Conservation (phyloP, 805 yeast species). For the Phaffomyces opuntiae region DNA sequence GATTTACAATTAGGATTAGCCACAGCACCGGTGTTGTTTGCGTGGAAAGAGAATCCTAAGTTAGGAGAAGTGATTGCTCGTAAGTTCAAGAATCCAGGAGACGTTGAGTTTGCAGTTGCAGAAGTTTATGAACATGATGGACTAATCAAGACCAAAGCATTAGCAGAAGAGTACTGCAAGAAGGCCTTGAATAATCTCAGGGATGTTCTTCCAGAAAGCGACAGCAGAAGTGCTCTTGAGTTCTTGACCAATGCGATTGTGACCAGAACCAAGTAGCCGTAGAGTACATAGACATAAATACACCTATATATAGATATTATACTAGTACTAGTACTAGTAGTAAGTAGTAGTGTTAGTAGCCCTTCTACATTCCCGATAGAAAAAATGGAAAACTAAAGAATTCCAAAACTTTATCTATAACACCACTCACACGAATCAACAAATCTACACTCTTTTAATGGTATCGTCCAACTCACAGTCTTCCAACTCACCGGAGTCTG, state of each 20-base stretch:
- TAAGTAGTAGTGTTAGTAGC: not conserved
- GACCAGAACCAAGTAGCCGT: constrained; percentile 60
- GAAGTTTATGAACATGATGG: constrained; percentile 72
- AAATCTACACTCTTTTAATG: no score
- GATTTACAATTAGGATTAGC: constrained; percentile 92
- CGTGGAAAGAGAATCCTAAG: constrained; percentile 85
- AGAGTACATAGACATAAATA: not conserved
- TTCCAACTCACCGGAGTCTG: no score
- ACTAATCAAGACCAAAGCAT: constrained; percentile 60
- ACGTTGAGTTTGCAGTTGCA: constrained; percentile 71
- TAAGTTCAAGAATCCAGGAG: constrained; percentile 75
- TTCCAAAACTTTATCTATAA: no score
- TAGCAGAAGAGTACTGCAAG: constrained; percentile 75
- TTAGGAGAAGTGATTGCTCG: constrained; percentile 79
- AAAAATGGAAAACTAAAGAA: no score
- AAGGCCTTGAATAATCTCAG: constrained; percentile 69
- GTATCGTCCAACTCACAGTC: no score
- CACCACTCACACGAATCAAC: no score
- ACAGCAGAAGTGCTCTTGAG: constrained; percentile 82
- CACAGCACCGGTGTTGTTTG: constrained; percentile 92
- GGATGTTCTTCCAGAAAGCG: constrained; percentile 70
- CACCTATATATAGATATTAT: no score
- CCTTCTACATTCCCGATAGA: not conserved
- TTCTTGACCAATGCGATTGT: constrained; percentile 76
- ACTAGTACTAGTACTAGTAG: no score